Conservation (phyloP, 768 basidiomycete species). For the Pleurotus giganteus region DNA sequence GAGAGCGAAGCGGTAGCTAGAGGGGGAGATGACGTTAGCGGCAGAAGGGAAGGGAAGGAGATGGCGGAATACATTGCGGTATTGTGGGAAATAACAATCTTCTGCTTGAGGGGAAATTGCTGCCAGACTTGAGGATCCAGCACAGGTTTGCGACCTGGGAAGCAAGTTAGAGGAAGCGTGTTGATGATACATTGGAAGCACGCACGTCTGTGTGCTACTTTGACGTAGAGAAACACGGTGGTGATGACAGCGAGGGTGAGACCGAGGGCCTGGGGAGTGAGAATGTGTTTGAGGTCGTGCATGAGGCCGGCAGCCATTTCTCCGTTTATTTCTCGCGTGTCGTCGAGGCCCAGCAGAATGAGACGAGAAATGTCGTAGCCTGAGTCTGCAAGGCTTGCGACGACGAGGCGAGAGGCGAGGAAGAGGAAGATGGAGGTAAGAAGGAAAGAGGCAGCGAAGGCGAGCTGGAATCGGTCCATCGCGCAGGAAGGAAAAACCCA, state of each 20-base stretch:
- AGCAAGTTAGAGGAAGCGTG: background rate
- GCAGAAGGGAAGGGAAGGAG: conserved; percentile 1
- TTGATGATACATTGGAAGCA: background rate
- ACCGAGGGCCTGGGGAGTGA: conserved; percentile 40
- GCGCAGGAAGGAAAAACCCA: conserved; percentile 10
- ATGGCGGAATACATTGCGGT: conserved; percentile 79
- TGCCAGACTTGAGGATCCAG: conserved; percentile 78
- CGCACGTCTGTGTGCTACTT: conserved; percentile 28
- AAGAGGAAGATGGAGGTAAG: conserved; percentile 47
- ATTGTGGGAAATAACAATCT: conserved; percentile 87
- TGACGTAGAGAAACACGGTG: conserved; percentile 51
- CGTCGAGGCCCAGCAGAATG: conserved; percentile 58
- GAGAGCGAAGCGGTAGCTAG: conserved; percentile 89
- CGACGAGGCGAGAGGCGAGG: conserved; percentile 38
- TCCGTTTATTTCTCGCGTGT: conserved; percentile 11
- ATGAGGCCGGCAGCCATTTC: conserved; percentile 2
- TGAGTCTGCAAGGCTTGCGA: conserved; percentile 42
- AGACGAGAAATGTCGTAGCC: conserved; percentile 59
- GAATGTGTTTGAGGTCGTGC: conserved; percentile 7
- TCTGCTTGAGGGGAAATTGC: conserved; percentile 77
- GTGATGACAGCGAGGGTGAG: conserved; percentile 49
- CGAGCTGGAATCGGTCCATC: conserved; percentile 53
- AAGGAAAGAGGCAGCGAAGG: conserved; percentile 54
- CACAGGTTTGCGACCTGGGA: conserved; percentile 62
- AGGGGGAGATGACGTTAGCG: background rate